Conservation (phyloP, 306 rosid species). For the Psophocarpus tetragonolobus region DNA sequence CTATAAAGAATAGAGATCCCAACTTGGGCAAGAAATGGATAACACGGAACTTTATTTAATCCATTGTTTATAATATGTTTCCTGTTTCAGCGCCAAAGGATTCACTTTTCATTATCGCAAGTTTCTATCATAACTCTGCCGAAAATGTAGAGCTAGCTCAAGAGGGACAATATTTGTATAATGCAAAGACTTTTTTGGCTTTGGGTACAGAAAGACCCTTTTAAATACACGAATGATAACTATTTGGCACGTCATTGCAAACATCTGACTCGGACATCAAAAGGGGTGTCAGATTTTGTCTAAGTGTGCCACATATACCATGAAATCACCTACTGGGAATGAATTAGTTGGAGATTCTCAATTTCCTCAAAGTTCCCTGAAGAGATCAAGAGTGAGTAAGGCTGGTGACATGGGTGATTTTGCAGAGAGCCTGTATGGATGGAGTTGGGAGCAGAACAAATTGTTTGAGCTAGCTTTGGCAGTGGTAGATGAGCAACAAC, state of each 20-base stretch:
- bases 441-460: conserved; percentile 94
- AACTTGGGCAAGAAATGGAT: conserved; percentile 45
- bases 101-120: neutral
- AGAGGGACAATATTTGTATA: conserved; percentile 29
- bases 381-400: conserved; percentile 16
- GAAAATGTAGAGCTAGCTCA: conserved; percentile 16
- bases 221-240: neutral
- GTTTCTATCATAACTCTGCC: conserved; percentile 1
- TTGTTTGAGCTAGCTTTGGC: conserved; percentile 81
- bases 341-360: conserved; percentile 25
- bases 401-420: conserved; percentile 41
- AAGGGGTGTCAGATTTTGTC: conserved; percentile 35
- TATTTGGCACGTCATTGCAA: conserved; percentile 18
- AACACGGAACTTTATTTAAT: conserved; percentile 35
- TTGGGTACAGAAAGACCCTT: conserved; percentile 18
- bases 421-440: conserved; percentile 44
- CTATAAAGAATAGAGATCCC: conserved; percentile 14
- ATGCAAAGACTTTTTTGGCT: conserved; percentile 8
- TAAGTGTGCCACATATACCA: conserved; percentile 6
- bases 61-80: conserved; percentile 38
- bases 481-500: conserved; percentile 67
- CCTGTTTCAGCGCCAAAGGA: conserved; percentile 40
- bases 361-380: conserved; percentile 14
- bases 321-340: conserved; percentile 27
- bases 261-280: conserved; percentile 18